Base-by-base conservation (phyloP, 108 stramenopile genomes). In the Hondaea fermentalgiana region DNA sequence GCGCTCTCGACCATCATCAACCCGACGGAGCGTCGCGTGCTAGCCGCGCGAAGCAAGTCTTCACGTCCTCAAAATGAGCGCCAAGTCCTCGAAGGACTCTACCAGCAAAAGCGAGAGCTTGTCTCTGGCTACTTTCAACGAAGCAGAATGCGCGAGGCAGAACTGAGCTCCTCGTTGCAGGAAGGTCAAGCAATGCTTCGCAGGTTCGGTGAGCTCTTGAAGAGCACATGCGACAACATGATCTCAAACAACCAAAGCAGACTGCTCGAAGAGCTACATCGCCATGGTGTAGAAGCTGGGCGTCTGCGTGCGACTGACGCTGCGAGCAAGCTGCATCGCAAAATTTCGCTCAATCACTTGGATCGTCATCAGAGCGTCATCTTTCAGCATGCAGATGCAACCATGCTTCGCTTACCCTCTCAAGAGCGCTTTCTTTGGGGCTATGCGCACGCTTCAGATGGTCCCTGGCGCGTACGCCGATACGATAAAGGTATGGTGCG, bases 201-300 rank as follows among this genome's bases (percentile, higher is more conserved):
- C 28, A 43, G 51, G 6, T 83, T 83, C 28, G 76, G 76, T 6
- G 76, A 83, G 45, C 76, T 83, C 51, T 53, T 83, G 51, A 6
- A 83, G 23, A 83, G 51, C 51, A 28, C 76, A 25, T 83, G 76
- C 76, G 49, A 83, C 76, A 83, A 83, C 76, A 83, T 83, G 76
- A 83, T 83, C n/a, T 47, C 45, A 0, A 83, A 83, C 76, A 83
- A 83, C 51, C 45, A 83, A 35, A 53, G 76, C 45, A 83, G 49
- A 35, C 51, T 83, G 6, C 76, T 83, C 16, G 76, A 83, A 23
- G 76, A 83, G 76, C 76, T 83, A 25, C 76, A 83, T 23, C 6
- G 23, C 17, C 76, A 53, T 23, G 76, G 76, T 6, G 49, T 83
- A 14, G 76, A 83, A 23, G 76, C 49, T 17, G 76, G 76, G 19